A percentile compares a stretch with the other conserved stretches of the same genome.
These are phyloP conservation scores for Filobasidium uniguttulatum DNA, from an alignment of 1,284 basidiomycete species.

Conservation along the genomic window DNA sequence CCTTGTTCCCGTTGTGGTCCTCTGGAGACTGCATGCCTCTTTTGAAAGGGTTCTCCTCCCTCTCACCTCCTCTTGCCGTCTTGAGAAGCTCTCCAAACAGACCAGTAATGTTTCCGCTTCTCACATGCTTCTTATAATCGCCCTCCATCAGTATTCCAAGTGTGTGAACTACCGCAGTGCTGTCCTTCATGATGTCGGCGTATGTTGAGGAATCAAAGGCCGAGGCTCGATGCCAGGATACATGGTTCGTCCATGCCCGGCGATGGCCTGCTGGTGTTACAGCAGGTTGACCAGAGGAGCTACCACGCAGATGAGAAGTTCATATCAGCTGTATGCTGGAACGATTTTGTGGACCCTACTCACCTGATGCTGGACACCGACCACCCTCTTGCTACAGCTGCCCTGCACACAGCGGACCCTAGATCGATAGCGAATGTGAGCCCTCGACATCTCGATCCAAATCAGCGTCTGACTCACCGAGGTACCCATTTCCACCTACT, in stretches of 20 bases:
- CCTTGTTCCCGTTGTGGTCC: conserved; percentile 18
- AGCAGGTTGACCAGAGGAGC: conserved; percentile 75
- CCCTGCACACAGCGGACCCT: conserved; percentile 86
- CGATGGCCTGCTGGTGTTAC: conserved; percentile 74
- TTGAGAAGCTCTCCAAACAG: conserved; percentile 40
- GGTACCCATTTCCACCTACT: conserved; percentile 87
- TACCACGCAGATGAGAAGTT: conserved; percentile 26
- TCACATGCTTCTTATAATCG: conserved; percentile 63
- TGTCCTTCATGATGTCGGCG: conserved; percentile 47
- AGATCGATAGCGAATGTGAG: conserved; percentile 1
- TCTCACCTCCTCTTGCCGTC: conserved; percentile 18
- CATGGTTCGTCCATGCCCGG: conserved; percentile 63
- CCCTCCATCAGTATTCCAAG: conserved; percentile 81
- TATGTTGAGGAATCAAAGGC: conserved; percentile 67
- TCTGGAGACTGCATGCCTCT: conserved; percentile 30
- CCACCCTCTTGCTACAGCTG: conserved; percentile 68
- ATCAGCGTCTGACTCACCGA: conserved; percentile 46
- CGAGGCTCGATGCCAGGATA: conserved; percentile 67
- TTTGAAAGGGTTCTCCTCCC: conserved; percentile 52
- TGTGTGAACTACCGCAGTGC: conserved; percentile 78
- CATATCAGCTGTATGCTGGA: not conserved
- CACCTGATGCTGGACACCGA: conserved; percentile 80
- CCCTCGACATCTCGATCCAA: not conserved
- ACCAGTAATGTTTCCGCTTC: conserved; percentile 46
- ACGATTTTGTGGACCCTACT: conserved; percentile 14